phyloP scores from a whole-genome alignment of 2,329 filamentous ascomycete species.

The Blastomyces percursus region DNA sequence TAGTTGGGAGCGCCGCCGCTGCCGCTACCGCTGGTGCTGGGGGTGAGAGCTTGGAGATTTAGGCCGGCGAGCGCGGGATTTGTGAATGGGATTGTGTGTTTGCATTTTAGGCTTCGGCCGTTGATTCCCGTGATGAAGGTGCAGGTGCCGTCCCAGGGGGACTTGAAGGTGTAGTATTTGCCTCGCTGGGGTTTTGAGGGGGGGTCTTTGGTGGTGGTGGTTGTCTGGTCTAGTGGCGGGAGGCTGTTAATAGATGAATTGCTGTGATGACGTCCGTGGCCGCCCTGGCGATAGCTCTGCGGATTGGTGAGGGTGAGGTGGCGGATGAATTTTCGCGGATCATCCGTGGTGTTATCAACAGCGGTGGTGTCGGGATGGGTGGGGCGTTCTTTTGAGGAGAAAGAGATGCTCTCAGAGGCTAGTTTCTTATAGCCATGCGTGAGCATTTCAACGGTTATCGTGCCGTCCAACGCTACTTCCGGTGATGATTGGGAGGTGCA shows the following conservation, averaged over 20 bases:
- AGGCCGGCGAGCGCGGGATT: neutral
- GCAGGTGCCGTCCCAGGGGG: conserved; percentile 79
- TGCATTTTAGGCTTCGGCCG: conserved; percentile 64
- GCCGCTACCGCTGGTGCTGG: neutral
- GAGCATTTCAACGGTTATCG: conserved; percentile 45
- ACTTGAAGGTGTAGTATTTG: conserved; percentile 59
- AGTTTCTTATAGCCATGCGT: conserved; percentile 53
- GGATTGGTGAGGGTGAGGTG: conserved; percentile 11
- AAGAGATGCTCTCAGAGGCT: conserved; percentile 24
- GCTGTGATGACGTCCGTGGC: neutral
- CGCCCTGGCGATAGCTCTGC: neutral
- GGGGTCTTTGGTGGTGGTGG: conserved; percentile 4
- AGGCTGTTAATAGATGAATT: neutral
- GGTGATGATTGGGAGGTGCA: conserved; percentile 6
- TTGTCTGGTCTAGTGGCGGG: neutral
- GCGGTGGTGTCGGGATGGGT: neutral
- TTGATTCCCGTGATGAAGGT: conserved; percentile 70
- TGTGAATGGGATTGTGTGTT: conserved; percentile 43
- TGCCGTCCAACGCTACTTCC: conserved; percentile 14
- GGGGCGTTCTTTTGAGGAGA: conserved; percentile 14
- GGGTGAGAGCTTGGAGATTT: neutral
- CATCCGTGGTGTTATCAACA: neutral
- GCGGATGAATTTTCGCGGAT: conserved; percentile 12
- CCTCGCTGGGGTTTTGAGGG: neutral
- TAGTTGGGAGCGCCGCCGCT: neutral